Conservation (phyloP, 495 filamentous ascomycete species). For the Aspergillus hancockii region DNA sequence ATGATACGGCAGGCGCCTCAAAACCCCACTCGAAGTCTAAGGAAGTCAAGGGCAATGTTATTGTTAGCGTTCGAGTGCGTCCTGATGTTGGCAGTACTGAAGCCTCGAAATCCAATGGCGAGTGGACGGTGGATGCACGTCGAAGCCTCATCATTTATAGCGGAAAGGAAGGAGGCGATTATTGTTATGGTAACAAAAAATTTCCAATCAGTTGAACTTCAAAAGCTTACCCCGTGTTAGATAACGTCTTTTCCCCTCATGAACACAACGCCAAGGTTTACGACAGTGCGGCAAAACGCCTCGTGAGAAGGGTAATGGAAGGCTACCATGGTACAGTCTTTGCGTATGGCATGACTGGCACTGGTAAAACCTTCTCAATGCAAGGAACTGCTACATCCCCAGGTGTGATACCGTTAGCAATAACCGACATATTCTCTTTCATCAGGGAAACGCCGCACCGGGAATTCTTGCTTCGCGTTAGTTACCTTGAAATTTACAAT, state of each 20-base stretch:
- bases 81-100: conserved; percentile 71
- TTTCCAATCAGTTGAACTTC: background rate
- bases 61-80: conserved; percentile 92
- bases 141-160: conserved; percentile 77
- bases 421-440: conserved; percentile 98
- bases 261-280: conserved; percentile 95
- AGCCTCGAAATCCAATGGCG: conserved; percentile 64
- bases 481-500: conserved; percentile 98
- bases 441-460: conserved; percentile 94
- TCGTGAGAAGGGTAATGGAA: conserved; percentile 97
- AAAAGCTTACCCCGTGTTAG: conserved; percentile 41
- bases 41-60: conserved; percentile 89
- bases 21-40: conserved; percentile 39
- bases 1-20: conserved; percentile 38
- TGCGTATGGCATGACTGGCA: conserved; percentile 98
- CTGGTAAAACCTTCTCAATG: conserved; percentile 99
- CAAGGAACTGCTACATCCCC: conserved; percentile 96
- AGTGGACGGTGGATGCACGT: conserved; percentile 92
- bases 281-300: conserved; percentile 86
- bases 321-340: conserved; percentile 98
- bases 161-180: conserved; percentile 88
- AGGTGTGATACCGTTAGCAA: conserved; percentile 94
- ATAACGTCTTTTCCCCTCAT: conserved; percentile 92
- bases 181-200: conserved; percentile 75
- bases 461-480: conserved; percentile 94